These are phyloP conservation scores for Tolypocladium sp. DNA, from an alignment of 2,329 filamentous ascomycete genomes.

Conservation along the genomic window DNA sequence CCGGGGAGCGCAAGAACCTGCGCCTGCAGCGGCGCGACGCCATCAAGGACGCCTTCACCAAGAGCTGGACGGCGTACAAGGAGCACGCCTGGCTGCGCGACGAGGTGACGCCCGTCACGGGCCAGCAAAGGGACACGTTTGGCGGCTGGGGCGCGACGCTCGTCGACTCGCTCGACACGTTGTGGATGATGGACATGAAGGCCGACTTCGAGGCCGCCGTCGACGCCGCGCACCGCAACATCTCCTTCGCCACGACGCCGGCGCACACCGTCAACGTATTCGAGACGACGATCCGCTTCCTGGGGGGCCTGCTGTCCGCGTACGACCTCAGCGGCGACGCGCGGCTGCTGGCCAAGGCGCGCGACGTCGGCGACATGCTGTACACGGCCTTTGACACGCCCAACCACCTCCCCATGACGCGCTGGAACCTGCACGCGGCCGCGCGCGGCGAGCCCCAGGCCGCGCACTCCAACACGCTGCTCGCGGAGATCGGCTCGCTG, in stretches of 20 bases:
- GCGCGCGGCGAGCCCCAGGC: constrained; percentile 12
- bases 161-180: constrained; percentile 51
- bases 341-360: constrained; percentile 35
- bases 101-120: constrained; percentile 39
- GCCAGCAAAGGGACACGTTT: constrained; percentile 34
- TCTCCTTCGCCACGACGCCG: constrained; percentile 40
- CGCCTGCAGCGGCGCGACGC: no score
- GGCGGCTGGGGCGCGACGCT: constrained; percentile 50
- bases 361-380: constrained; percentile 43
- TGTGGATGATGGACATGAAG: constrained; percentile 52
- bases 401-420: constrained; percentile 35
- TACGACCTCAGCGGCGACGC: constrained; percentile 38
- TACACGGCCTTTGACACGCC: constrained; percentile 43
- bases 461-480: constrained; percentile 22
- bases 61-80: no score
- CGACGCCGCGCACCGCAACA: constrained; percentile 30
- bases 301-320: constrained; percentile 42
- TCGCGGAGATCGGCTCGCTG: constrained; percentile 58
- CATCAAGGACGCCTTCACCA: no score
- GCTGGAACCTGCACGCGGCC: constrained; percentile 16
- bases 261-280: constrained; percentile 36
- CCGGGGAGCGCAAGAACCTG: no score
- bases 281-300: constrained; percentile 45
- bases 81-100: no score
- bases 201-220: constrained; percentile 48